Percentiles rank a stretch among this genome's conserved stretches.
These are phyloP conservation scores for Selaginella tamariscina DNA, from an alignment of 75 land plant genomes.

Conservation along the genomic window DNA sequence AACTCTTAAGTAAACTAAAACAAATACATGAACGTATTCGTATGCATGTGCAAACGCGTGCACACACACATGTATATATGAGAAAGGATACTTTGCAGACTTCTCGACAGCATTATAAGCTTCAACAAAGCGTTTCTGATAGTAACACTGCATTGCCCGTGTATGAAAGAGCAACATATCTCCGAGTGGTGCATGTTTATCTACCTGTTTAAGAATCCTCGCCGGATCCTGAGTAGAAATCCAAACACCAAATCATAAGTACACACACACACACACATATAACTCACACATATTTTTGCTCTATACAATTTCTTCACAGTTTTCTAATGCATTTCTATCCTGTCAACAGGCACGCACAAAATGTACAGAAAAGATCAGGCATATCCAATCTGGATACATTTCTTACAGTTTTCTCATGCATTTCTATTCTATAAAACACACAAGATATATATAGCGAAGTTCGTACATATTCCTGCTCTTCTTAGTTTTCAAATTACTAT, in stretches of 20 bases:
- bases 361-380: background rate
- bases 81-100: conserved; percentile 69
- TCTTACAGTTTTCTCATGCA: background rate
- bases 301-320: no score
- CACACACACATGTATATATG: no score
- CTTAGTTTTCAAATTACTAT: no score
- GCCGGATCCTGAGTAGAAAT: conserved; percentile 40
- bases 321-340: no score
- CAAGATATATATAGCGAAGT: no score
- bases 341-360: background rate
- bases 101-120: conserved; percentile 73
- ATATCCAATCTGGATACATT: background rate
- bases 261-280: no score
- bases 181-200: conserved; percentile 42
- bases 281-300: no score
- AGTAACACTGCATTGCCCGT: conserved; percentile 48
- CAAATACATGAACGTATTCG: background rate
- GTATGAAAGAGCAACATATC: conserved; percentile 58
- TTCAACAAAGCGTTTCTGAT: conserved; percentile 44
- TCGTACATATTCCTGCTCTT: no score
- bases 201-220: conserved; percentile 55
- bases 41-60: no score
- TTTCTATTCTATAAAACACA: no score
- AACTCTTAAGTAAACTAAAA: background rate
- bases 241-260: background rate